phyloP scores from a whole-genome alignment of 805 yeast species.

The Lipomyces chichibuensis region DNA sequence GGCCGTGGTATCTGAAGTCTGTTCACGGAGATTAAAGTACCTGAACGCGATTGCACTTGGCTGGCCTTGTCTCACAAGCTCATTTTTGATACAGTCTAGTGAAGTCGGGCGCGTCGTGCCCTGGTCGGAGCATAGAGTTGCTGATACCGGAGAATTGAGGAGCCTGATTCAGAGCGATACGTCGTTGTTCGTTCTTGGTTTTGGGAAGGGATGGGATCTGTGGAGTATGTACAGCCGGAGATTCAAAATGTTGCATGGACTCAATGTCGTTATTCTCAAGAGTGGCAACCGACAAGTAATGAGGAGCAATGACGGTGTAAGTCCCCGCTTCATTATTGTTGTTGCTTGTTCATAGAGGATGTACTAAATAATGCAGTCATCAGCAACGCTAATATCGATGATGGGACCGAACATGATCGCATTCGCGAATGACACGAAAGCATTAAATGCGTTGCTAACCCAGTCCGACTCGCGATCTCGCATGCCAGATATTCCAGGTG shows the following conservation, averaged over 20 bases:
- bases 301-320: neutral
- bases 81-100: conserved; percentile 22
- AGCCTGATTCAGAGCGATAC: neutral
- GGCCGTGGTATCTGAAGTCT: conserved; percentile 24
- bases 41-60: conserved; percentile 36
- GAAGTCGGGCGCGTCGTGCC: conserved; percentile 11
- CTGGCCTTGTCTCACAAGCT: conserved; percentile 33
- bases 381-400: conserved; percentile 14
- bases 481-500: neutral
- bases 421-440: conserved; percentile 1
- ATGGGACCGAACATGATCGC: conserved; percentile 23
- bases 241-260: conserved; percentile 12
- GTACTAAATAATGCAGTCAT: neutral
- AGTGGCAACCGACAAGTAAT: neutral
- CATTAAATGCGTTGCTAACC: conserved; percentile 2
- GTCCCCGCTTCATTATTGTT: neutral
- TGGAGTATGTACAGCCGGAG: conserved; percentile 14
- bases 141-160: neutral
- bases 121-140: conserved; percentile 24
- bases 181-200: neutral
- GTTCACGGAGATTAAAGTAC: conserved; percentile 26
- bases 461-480: neutral
- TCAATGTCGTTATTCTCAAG: conserved; percentile 18
- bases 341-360: neutral
- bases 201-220: conserved; percentile 17